A percentile compares a stretch with the other conserved stretches of the same genome.
Conservation (phyloP, 2,329 filamentous ascomycete genomes). For the Grosmannia penicillata region DNA sequence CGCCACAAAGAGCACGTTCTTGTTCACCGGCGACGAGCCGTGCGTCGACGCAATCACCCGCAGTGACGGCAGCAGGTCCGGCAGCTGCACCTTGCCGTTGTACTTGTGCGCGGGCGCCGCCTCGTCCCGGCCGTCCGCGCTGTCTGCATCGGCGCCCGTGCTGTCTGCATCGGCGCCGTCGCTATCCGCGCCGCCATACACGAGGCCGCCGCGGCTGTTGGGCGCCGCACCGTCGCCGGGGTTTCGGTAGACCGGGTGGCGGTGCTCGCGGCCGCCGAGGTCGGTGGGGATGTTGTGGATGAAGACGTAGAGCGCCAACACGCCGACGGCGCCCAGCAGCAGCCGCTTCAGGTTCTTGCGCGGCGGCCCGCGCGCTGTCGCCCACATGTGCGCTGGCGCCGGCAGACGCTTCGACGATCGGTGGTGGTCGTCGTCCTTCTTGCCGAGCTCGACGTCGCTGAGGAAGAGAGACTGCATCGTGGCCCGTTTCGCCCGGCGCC, state of each 20-base stretch:
- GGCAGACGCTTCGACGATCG: conserved; percentile 13
- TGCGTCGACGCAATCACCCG: conserved; percentile 39
- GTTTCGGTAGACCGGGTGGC: conserved; percentile 21
- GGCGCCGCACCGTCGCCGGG: conserved; percentile 3
- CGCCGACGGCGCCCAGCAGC: conserved; percentile 27
- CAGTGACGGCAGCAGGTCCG: conserved; percentile 47
- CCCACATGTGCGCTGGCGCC: not conserved
- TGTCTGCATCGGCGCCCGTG: not conserved
- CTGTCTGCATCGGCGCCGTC: not conserved
- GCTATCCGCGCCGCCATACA: not conserved
- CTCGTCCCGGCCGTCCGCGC: not conserved
- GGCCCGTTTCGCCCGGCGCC: conserved; percentile 1
- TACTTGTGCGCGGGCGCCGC: conserved; percentile 31
- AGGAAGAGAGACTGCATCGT: conserved; percentile 32
- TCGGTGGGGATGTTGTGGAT: conserved; percentile 44
- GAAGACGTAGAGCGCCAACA: conserved; percentile 45
- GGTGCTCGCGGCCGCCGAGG: conserved; percentile 22
- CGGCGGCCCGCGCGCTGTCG: conserved; percentile 16
- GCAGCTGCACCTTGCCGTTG: conserved; percentile 57
- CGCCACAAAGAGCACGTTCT: conserved; percentile 66
- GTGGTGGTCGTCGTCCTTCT: conserved; percentile 43
- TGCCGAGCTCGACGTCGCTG: conserved; percentile 40
- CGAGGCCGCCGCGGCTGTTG: not conserved
- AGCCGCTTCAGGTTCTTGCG: conserved; percentile 41
- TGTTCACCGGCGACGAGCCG: conserved; percentile 37